phyloP scores from a whole-genome alignment of 768 basidiomycete species.

The Boletus subparvulus region DNA sequence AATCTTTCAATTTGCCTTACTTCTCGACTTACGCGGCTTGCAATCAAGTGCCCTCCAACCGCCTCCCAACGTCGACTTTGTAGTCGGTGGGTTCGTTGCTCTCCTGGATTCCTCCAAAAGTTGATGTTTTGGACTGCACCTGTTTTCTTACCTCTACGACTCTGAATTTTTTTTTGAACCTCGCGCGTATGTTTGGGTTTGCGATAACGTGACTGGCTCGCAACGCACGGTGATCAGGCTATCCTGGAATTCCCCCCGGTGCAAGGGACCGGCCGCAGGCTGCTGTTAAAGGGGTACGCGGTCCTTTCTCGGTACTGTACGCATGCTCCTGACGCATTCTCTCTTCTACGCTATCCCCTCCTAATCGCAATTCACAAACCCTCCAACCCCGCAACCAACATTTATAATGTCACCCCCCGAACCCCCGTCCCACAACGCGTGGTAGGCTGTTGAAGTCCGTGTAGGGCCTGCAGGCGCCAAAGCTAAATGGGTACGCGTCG shows the following conservation, averaged over 20 bases:
- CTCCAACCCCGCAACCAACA: slow-evolving; percentile 4
- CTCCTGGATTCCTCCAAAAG: neutral
- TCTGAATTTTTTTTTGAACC: neutral
- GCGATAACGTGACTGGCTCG: slow-evolving; percentile 10
- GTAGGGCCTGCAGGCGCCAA: slow-evolving; percentile 73
- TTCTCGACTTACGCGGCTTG: slow-evolving; percentile 6
- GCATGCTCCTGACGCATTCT: slow-evolving; percentile 2
- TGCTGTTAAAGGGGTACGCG: slow-evolving; percentile 79
- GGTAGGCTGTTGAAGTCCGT: slow-evolving; percentile 82
- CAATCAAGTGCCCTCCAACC: slow-evolving; percentile 69
- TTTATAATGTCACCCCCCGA: neutral
- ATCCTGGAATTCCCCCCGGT: slow-evolving; percentile 85
- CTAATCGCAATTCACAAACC: slow-evolving; percentile 1
- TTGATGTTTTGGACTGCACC: slow-evolving; percentile 1
- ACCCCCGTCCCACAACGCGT: neutral
- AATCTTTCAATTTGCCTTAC: neutral
- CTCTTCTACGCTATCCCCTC: neutral
- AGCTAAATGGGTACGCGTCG: slow-evolving; percentile 90
- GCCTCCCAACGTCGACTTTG: slow-evolving; percentile 87
- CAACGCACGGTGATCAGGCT: slow-evolving; percentile 48
- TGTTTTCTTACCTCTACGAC: neutral
- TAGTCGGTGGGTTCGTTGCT: slow-evolving; percentile 56
- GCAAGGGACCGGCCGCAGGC: slow-evolving; percentile 76
- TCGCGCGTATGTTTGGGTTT: neutral
- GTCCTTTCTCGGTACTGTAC: neutral